Evolutionary conservation across 768 basidiomycete genomes (phyloP).

Genomic region (Boletus insuetus): DNA sequence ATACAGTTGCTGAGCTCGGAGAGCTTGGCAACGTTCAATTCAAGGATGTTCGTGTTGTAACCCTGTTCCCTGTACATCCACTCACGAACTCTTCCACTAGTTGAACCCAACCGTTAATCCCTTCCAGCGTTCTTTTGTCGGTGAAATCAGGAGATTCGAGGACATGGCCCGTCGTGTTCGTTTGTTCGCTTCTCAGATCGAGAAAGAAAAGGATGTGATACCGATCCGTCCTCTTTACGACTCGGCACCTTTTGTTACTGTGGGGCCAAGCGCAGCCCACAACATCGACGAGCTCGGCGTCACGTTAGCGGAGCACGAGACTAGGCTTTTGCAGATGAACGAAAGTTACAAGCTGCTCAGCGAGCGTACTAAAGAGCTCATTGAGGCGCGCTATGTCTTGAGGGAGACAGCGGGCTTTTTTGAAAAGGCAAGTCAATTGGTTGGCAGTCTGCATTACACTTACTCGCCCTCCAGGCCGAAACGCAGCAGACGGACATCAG

Average conservation of each 20-base stretch:
- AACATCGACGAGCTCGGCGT: slow-evolving; percentile 92
- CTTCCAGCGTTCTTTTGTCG: slow-evolving; percentile 97
- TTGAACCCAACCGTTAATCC: slow-evolving; percentile 93
- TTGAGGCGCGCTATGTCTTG: slow-evolving; percentile 93
- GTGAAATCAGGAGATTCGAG: slow-evolving; percentile 91
- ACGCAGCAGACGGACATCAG: slow-evolving; percentile 77
- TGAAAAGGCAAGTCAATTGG: slow-evolving; percentile 55
- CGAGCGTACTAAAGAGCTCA: slow-evolving; percentile 79
- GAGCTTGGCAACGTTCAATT: slow-evolving; percentile 96
- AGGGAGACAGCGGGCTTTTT: slow-evolving; percentile 97
- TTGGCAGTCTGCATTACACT: slow-evolving; percentile 3
- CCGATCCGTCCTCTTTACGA: slow-evolving; percentile 85
- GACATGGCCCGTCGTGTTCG: slow-evolving; percentile 95
- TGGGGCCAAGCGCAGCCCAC: slow-evolving; percentile 90
- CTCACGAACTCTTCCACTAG: slow-evolving; percentile 39
- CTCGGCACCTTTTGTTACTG: slow-evolving; percentile 80
- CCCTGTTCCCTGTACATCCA: not conserved
- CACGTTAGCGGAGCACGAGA: slow-evolving; percentile 83
- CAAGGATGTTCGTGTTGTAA: slow-evolving; percentile 74
- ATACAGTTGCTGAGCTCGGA: slow-evolving; percentile 92
- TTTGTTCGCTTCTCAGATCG: slow-evolving; percentile 84
- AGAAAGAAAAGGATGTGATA: slow-evolving; percentile 79
- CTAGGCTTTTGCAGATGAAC: slow-evolving; percentile 85
- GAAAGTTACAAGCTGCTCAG: slow-evolving; percentile 86
- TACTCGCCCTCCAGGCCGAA: slow-evolving; percentile 56